phyloP scores from a whole-genome alignment of 768 basidiomycete species.

The Gloeopeniophorella convolvens region DNA sequence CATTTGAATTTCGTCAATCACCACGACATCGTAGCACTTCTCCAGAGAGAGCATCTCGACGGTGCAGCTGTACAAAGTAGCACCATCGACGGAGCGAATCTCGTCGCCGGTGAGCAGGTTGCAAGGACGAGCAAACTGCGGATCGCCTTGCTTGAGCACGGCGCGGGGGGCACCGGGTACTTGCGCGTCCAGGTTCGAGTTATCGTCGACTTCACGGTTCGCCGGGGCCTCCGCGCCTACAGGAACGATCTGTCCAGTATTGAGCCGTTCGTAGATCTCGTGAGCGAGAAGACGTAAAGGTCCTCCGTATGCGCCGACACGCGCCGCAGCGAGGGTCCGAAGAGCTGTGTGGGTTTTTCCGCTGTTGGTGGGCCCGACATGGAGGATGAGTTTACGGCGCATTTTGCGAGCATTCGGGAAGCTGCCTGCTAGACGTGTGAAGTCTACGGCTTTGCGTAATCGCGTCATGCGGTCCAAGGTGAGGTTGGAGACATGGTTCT shows the following conservation, averaged over 20 bases:
- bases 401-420: slow-evolving; percentile 49
- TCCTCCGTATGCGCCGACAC: slow-evolving; percentile 77
- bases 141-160: slow-evolving; percentile 33
- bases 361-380: slow-evolving; percentile 96
- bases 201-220: slow-evolving; percentile 32
- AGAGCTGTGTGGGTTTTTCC: slow-evolving; percentile 95
- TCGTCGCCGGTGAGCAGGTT: slow-evolving; percentile 95
- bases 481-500: slow-evolving; percentile 10
- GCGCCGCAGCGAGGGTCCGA: slow-evolving; percentile 74
- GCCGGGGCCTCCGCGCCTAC: slow-evolving; percentile 46
- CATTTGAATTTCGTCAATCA: slow-evolving; percentile 98
- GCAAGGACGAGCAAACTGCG: slow-evolving; percentile 52
- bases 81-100: slow-evolving; percentile 56
- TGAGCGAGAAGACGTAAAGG: slow-evolving; percentile 90
- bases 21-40: slow-evolving; percentile 62
- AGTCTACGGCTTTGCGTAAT: slow-evolving; percentile 30
- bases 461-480: slow-evolving; percentile 27
- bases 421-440: slow-evolving; percentile 40
- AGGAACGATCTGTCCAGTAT: slow-evolving; percentile 82
- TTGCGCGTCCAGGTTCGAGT: slow-evolving; percentile 31
- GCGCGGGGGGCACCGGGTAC: slow-evolving; percentile 20
- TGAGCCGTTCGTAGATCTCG: slow-evolving; percentile 89
- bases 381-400: slow-evolving; percentile 79
- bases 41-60: slow-evolving; percentile 77
- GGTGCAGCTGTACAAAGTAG: slow-evolving; percentile 70